A percentile compares a stretch with the other conserved stretches of the same genome.
These are phyloP conservation scores for Boletus pseudo-olivaceus DNA, from an alignment of 768 basidiomycete species.

Conservation along the genomic window DNA sequence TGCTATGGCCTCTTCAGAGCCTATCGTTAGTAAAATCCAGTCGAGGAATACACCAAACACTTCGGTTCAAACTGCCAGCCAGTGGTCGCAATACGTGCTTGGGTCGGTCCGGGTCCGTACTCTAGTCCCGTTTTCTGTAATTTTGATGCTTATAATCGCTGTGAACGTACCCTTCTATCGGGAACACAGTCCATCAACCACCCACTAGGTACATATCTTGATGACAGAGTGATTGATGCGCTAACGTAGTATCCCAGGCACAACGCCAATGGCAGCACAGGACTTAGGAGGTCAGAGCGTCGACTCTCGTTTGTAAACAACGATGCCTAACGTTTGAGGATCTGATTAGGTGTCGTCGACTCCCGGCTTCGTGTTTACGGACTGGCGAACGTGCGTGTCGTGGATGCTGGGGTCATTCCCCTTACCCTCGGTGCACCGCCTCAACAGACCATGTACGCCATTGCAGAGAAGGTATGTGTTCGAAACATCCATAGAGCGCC, in stretches of 20 bases:
- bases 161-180: background rate
- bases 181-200: background rate
- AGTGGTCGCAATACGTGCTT: background rate
- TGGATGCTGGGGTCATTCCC: background rate
- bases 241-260: background rate
- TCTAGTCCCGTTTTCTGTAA: background rate
- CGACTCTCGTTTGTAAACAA: background rate
- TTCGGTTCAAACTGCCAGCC: background rate
- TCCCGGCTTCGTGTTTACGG: background rate
- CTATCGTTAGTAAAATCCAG: background rate
- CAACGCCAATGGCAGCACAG: conserved; percentile 1
- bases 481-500: background rate
- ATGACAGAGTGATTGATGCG: background rate
- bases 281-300: background rate
- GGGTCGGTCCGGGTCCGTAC: background rate
- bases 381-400: background rate
- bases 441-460: background rate
- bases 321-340: background rate
- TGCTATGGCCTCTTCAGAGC: background rate
- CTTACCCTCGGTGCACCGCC: background rate
- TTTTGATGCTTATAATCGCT: background rate
- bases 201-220: background rate
- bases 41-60: background rate
- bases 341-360: background rate
- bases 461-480: background rate